phyloP scores from a whole-genome alignment of 164 flowering plant genomes.

The Aristolochia contorta region DNA sequence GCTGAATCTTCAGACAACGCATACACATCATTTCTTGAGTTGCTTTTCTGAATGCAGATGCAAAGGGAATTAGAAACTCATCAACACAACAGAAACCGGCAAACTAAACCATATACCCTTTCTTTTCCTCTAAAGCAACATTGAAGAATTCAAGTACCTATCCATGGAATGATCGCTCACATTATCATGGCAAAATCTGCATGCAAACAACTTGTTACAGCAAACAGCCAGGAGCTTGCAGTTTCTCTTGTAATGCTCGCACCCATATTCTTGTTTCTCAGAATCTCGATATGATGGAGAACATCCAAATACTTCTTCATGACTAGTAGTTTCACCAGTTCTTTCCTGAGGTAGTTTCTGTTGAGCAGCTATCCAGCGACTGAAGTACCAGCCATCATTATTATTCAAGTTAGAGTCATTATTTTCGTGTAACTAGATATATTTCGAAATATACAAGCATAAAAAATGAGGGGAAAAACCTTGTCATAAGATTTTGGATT shows the following conservation, averaged over 20 bases:
- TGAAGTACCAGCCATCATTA: constrained; percentile 15
- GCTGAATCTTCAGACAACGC: constrained; percentile 76
- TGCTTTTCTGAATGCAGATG: constrained; percentile 45
- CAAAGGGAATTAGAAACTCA: neutral
- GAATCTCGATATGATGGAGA: constrained; percentile 77
- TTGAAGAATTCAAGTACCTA: constrained; percentile 32
- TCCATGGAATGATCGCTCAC: constrained; percentile 96
- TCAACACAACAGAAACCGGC: neutral
- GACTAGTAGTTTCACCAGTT: constrained; percentile 33
- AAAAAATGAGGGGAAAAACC: constrained; percentile 30
- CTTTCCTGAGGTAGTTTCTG: constrained; percentile 59
- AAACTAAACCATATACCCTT: neutral
- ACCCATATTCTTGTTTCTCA: constrained; percentile 66
- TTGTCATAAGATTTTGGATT: constrained; percentile 88
- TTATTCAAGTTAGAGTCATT: neutral
- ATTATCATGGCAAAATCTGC: constrained; percentile 92
- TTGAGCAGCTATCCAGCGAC: constrained; percentile 97
- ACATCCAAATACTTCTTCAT: constrained; percentile 44
- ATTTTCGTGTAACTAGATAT: neutral
- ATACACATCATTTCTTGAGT: constrained; percentile 97
- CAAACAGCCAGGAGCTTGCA: constrained; percentile 90
- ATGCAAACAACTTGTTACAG: constrained; percentile 76
- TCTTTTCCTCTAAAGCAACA: neutral
- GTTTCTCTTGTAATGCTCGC: constrained; percentile 94
- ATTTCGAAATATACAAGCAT: neutral